A percentile compares a stretch with the other conserved stretches of the same genome.
Evolutionary conservation across 768 basidiomycete species (phyloP).

Genomic region (Boletus reticuloceps): DNA sequence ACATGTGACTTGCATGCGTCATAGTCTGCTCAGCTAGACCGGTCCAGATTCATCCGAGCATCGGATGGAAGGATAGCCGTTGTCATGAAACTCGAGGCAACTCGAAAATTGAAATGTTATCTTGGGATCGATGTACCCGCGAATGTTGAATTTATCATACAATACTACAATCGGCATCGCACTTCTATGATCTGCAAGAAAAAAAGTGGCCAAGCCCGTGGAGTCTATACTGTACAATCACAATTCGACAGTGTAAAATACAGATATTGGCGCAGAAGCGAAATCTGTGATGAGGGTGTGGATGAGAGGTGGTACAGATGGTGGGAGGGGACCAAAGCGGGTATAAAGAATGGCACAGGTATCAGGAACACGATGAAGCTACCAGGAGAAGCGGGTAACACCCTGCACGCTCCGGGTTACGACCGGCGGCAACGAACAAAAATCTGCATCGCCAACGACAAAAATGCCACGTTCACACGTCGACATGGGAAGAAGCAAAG

Average conservation of each 20-base stretch:
- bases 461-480: slow-evolving; percentile 14
- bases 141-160: slow-evolving; percentile 2
- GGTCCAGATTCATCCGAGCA: no score
- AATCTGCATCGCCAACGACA: slow-evolving; percentile 23
- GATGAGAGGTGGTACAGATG: slow-evolving; percentile 26
- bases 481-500: slow-evolving; percentile 11
- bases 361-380: slow-evolving; percentile 23
- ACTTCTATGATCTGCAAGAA: slow-evolving; percentile 11
- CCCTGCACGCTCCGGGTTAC: slow-evolving; percentile 14
- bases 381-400: slow-evolving; percentile 14
- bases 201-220: neutral
- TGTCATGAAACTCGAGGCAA: no score
- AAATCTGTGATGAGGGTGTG: slow-evolving; percentile 21
- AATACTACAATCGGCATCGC: neutral
- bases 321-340: slow-evolving; percentile 20
- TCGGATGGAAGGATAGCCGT: no score
- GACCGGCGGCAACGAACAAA: slow-evolving; percentile 19
- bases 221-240: slow-evolving; percentile 17
- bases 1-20: no score
- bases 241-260: slow-evolving; percentile 15
- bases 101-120: no score
- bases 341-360: slow-evolving; percentile 31
- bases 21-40: no score
- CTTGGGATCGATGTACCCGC: no score
- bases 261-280: slow-evolving; percentile 12